Evolutionary conservation across 176 grass and related monocot species (phyloP).

Genomic region (Dendrocalamus sinicus): DNA sequence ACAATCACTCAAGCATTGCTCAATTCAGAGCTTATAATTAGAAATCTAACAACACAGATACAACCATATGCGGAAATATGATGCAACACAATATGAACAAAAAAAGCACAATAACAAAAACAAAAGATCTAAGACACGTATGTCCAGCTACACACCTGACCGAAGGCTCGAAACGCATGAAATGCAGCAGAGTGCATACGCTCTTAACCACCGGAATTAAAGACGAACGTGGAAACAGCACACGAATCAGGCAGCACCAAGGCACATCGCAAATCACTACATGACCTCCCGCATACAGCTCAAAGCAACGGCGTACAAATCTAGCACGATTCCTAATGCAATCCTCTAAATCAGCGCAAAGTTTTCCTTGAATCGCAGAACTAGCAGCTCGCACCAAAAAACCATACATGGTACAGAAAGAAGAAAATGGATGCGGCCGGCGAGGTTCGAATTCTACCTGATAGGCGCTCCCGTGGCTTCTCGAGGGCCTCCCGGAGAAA

Average conservation of each 20-base stretch:
- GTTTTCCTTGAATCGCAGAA: too few species aligned
- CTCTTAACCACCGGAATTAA: neutral
- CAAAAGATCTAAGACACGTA: neutral
- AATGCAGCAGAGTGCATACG: too few species aligned
- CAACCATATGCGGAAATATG: neutral
- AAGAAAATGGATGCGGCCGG: neutral
- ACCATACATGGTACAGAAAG: neutral
- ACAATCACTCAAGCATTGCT: neutral
- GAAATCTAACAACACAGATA: neutral
- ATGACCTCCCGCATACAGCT: neutral
- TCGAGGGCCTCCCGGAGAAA: slow-evolving; percentile 93
- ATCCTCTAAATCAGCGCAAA: neutral
- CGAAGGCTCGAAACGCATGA: neutral
- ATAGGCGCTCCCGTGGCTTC: slow-evolving; percentile 89
- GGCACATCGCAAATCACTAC: neutral
- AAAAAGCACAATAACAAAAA: neutral
- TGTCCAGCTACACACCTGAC: neutral
- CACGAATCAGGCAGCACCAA: neutral
- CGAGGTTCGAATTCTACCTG: slow-evolving; percentile 47
- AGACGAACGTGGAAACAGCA: neutral
- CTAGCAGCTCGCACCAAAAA: neutral
- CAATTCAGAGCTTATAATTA: neutral
- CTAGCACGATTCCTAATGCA: neutral
- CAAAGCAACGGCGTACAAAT: neutral
- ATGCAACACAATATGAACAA: neutral